These are phyloP conservation scores for Fusarium clavum DNA, from an alignment of 2,329 filamentous ascomycete genomes.

Conservation along the genomic window DNA sequence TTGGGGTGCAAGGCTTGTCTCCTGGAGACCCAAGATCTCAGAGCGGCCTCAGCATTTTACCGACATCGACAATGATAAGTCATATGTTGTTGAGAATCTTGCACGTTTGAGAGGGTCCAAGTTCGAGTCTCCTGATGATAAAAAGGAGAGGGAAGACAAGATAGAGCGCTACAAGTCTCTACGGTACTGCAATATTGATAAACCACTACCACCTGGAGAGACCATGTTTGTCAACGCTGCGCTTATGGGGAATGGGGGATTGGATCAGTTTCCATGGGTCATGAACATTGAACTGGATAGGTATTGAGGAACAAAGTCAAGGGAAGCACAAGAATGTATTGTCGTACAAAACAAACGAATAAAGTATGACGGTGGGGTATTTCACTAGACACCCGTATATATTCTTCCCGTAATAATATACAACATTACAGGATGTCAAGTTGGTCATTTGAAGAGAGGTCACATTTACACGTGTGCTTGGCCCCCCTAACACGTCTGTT, in stretches of 20 bases:
- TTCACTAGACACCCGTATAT: too few species aligned
- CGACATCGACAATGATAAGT: slow-evolving; percentile 60
- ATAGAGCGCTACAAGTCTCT: not conserved
- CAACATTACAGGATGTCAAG: too few species aligned
- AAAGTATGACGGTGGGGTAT: not conserved
- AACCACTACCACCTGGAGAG: not conserved
- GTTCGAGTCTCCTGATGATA: slow-evolving; percentile 4
- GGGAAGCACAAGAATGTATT: not conserved
- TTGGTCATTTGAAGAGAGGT: too few species aligned
- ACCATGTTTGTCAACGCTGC: slow-evolving; percentile 40
- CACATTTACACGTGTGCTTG: too few species aligned
- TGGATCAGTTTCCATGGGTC: slow-evolving; percentile 26
- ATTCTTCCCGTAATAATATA: too few species aligned
- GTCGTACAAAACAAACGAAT: not conserved
- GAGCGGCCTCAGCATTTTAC: slow-evolving; percentile 57
- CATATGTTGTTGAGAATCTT: slow-evolving; percentile 53
- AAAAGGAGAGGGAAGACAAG: not conserved
- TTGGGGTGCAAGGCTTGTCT: slow-evolving; percentile 58
- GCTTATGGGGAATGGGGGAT: not conserved
- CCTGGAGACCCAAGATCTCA: slow-evolving; percentile 54
- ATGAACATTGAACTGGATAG: slow-evolving; percentile 23
- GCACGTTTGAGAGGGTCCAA: not conserved
- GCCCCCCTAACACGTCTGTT: too few species aligned
- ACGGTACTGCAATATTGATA: slow-evolving; percentile 12
- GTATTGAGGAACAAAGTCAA: not conserved